Evolutionary conservation across 1,284 basidiomycete species (phyloP), one percentile per base, ranked within the genome.

Genomic region (Cutaneotrichosporon cyanovorans): DNA sequence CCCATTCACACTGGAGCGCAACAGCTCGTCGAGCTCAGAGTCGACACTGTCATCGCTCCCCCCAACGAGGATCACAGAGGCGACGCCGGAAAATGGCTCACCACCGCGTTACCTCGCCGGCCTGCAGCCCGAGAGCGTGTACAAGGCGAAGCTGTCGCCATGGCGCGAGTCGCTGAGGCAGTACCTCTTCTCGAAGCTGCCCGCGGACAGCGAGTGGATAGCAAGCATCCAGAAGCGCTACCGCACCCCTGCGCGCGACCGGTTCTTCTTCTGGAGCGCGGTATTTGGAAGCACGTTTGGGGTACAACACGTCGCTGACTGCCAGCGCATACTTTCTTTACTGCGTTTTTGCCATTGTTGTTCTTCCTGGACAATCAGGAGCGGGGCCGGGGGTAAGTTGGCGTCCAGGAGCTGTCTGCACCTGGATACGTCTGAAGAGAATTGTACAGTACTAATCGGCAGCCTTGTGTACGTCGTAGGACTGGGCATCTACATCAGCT

Each of bases 221-320:
- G 83, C 80, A 1, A 72, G 65, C 22, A 78, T 88, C 75, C 90
- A 92, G 79, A 82, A 79, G 45, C 41, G 76, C 63, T 45, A 58
- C 14, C 78, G 87, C 22, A 79, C 76, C 1, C 80, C 84, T 1
- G 82, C 78, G 72, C 73, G 89, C 18, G 92, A 98, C 69, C 75
- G 74, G 1, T 96, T 87, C 65, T 96, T 98, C 65, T 82, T 93
- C 49, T 88, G 92, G 66, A 85, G 87, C 0, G 90, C 88, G 1
- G 77, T 87, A 0, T 78, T 95, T 38, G 88, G 88, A 0, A 88
- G 69, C 69, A 42, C 61, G 68, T 61, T 1, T 15, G 10, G n/a
- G 5, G n/a, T 12, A 16, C 11, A 14, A 3, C n/a, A n/a, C 8
- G n/a, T 6, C 16, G 20, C 32, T 20, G 15, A 16, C 20, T 28